A percentile compares a stretch with the other conserved stretches of the same genome.
Conservation (phyloP, 2,329 filamentous ascomycete genomes). For the Pseudovirgaria hyperparasitica region DNA sequence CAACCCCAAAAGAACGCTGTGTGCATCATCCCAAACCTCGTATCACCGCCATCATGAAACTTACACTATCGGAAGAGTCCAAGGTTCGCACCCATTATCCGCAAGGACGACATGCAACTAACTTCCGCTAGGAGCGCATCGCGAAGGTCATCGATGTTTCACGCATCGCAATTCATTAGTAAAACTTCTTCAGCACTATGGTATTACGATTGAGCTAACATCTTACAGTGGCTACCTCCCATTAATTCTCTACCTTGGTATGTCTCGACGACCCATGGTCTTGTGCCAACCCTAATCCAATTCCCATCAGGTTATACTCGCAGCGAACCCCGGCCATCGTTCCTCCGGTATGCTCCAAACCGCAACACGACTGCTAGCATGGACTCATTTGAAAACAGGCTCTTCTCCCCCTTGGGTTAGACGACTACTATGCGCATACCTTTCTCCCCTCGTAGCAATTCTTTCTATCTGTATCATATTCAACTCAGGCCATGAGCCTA, state of each 20-base stretch:
- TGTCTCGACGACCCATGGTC: conserved; percentile 11
- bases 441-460: no score
- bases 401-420: conserved; percentile 27
- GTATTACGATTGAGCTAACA: conserved; percentile 15
- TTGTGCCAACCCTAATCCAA: no score
- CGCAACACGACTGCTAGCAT: conserved; percentile 10
- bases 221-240: conserved; percentile 78
- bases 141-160: conserved; percentile 92
- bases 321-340: conserved; percentile 77
- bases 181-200: conserved; percentile 25
- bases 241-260: conserved; percentile 92
- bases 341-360: conserved; percentile 59
- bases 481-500: no score
- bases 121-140: conserved; percentile 70
- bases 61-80: conserved; percentile 81
- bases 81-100: conserved; percentile 56
- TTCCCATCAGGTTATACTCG: conserved; percentile 72
- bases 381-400: conserved; percentile 10
- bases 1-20: conserved; percentile 2
- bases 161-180: conserved; percentile 92
- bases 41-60: conserved; percentile 27
- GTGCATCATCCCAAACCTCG: not conserved
- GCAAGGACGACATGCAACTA: no score
- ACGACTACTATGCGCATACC: no score
- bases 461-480: no score